These are phyloP conservation scores for Penicillium daleae DNA, from an alignment of 495 filamentous ascomycete genomes.

Conservation along the genomic window DNA sequence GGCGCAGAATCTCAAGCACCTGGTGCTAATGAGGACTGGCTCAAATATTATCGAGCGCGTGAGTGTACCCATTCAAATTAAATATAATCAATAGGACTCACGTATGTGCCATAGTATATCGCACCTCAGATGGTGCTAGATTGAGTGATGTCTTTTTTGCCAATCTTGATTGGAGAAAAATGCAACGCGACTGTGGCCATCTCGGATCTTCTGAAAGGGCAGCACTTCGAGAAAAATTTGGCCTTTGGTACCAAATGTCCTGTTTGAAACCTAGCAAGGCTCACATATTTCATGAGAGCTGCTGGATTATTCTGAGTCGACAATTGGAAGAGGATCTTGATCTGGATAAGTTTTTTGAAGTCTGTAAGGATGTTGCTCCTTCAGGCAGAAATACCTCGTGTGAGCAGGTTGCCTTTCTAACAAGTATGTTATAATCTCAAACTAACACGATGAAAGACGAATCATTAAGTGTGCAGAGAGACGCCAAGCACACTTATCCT, in stretches of 20 bases:
- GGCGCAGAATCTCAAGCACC: conserved; percentile 1
- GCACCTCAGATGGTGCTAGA: conserved; percentile 3
- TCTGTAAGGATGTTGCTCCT: conserved; percentile 12
- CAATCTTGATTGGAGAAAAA: conserved; percentile 1
- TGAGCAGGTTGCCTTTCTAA: conserved; percentile 1
- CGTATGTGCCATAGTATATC: conserved; percentile 8
- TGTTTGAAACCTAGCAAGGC: conserved; percentile 1
- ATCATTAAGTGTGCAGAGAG: not conserved
- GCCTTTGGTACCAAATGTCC: conserved; percentile 10
- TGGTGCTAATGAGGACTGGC: conserved; percentile 4
- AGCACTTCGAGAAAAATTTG: not conserved
- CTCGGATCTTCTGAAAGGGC: not conserved
- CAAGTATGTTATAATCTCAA: not conserved
- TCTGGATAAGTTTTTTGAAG: conserved; percentile 15
- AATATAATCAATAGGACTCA: conserved; percentile 8
- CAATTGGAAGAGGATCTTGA: conserved; percentile 10
- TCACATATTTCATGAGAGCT: conserved; percentile 11
- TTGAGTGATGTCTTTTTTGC: not conserved
- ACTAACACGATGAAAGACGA: conserved; percentile 2
- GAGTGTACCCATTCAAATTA: not conserved
- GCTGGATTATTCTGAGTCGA: conserved; percentile 10
- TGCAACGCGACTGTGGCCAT: not conserved
- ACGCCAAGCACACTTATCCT: not conserved
- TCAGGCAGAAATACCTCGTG: not conserved
- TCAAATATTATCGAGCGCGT: conserved; percentile 15